phyloP scores from a whole-genome alignment of 192 early-diverging fungal genomes.

The Cladochytrium replicatum region DNA sequence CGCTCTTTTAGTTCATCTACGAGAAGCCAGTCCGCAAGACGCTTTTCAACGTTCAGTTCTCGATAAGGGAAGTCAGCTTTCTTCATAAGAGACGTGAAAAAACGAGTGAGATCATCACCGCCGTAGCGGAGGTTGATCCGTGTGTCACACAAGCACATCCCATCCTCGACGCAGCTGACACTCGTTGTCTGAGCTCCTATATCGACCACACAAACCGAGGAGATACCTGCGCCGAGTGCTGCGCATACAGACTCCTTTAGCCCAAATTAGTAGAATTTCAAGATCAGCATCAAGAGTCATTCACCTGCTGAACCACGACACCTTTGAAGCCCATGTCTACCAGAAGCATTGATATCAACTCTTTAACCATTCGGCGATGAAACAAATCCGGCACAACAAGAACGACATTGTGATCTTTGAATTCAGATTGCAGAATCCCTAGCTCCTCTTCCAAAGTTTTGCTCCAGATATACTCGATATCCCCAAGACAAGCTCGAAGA shows the following conservation, averaged over 20 bases:
- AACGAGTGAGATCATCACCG: conserved; percentile 80
- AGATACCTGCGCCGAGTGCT: conserved; percentile 77
- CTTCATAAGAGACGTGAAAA: conserved; percentile 54
- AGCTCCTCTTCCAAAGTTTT: conserved; percentile 58
- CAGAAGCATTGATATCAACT: conserved; percentile 57
- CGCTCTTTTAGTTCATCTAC: conserved; percentile 74
- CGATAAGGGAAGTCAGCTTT: conserved; percentile 66
- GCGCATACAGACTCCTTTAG: conserved; percentile 68
- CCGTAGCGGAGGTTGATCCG: conserved; percentile 60
- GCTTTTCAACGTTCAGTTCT: conserved; percentile 42
- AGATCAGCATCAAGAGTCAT: not conserved
- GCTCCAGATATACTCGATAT: conserved; percentile 75
- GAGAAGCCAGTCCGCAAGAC: conserved; percentile 63
- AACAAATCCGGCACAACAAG: conserved; percentile 73
- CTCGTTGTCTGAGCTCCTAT: conserved; percentile 86
- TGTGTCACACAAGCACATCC: conserved; percentile 63
- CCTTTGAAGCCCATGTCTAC: conserved; percentile 67
- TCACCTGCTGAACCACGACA: conserved; percentile 55
- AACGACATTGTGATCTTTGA: conserved; percentile 58
- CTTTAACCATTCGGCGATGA: conserved; percentile 49
- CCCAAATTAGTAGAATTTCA: not conserved
- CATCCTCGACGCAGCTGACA: conserved; percentile 76
- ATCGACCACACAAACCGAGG: conserved; percentile 78
- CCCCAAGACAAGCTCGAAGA: conserved; percentile 54
- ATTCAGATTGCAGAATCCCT: conserved; percentile 46